These are phyloP conservation scores for Ophiocordyceps camponoti-saundersi DNA, from an alignment of 2,329 filamentous ascomycete genomes.

Conservation along the genomic window DNA sequence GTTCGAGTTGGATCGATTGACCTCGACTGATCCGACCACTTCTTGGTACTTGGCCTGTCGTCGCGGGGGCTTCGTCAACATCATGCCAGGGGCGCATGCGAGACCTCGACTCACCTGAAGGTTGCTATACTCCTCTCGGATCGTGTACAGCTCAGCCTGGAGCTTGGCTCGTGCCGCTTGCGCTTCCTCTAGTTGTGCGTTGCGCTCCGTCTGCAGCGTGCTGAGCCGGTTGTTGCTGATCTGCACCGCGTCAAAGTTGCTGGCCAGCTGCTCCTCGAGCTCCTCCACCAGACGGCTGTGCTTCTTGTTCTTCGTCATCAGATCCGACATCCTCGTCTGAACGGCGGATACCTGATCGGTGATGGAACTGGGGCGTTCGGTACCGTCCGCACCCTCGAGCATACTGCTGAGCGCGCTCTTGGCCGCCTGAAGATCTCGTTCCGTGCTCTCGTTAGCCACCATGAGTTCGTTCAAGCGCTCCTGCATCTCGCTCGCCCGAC, in stretches of 20 bases:
- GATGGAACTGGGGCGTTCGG: conserved; percentile 18
- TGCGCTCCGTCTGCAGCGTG: conserved; percentile 58
- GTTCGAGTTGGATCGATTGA: conserved; percentile 42
- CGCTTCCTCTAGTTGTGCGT: conserved; percentile 62
- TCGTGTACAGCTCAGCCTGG: conserved; percentile 50
- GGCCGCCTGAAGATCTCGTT: conserved; percentile 44
- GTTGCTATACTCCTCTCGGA: conserved; percentile 52
- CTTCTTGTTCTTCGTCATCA: conserved; percentile 64
- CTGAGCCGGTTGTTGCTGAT: conserved; percentile 72
- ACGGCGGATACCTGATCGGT: conserved; percentile 41
- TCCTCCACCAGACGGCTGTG: conserved; percentile 86
- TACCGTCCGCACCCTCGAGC: conserved; percentile 27
- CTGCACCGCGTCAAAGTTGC: conserved; percentile 88
- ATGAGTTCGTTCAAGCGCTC: conserved; percentile 36
- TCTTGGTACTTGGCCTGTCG: conserved; percentile 45
- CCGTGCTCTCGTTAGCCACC: conserved; percentile 38
- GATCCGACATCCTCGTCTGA: conserved; percentile 46
- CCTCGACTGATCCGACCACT: conserved; percentile 18
- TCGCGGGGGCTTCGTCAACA: no score
- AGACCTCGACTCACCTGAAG: conserved; percentile 48
- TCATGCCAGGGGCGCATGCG: no score
- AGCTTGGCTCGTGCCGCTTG: conserved; percentile 44
- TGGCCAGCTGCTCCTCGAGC: conserved; percentile 89
- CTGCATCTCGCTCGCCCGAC: conserved; percentile 40
- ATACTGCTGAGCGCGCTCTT: conserved; percentile 36